Evolutionary conservation across 352 stramenopile species (phyloP).

Genomic region (Thalassiosira livingstoniorum): DNA sequence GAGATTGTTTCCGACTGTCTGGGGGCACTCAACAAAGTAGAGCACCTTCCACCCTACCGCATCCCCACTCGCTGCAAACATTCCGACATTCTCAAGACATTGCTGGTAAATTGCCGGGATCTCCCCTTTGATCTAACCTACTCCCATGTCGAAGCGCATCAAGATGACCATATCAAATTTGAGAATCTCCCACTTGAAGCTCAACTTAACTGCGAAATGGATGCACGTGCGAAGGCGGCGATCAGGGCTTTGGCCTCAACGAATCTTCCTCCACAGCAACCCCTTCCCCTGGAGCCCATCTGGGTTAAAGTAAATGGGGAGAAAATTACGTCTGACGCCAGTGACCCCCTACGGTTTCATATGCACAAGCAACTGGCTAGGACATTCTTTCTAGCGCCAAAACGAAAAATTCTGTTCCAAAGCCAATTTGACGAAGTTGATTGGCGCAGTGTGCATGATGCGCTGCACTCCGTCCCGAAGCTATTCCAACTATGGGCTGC

Average conservation of each 20-base stretch:
- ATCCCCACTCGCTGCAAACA: slow-evolving; percentile 12
- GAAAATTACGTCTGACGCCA: slow-evolving; percentile 19
- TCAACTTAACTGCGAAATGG: slow-evolving; percentile 23
- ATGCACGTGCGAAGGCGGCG: slow-evolving; percentile 1
- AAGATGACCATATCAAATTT: slow-evolving; percentile 19
- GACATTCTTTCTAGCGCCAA: no score
- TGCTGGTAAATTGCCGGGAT: slow-evolving; percentile 6
- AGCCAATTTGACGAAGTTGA: no score
- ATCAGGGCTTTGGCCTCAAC: neutral
- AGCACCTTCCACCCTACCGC: neutral
- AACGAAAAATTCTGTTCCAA: no score
- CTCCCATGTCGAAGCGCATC: slow-evolving; percentile 18
- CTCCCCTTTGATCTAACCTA: slow-evolving; percentile 2
- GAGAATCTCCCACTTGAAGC: neutral
- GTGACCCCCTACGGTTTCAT: neutral
- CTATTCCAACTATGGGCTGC: no score
- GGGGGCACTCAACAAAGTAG: neutral
- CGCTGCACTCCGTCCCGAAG: no score
- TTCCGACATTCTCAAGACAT: slow-evolving; percentile 21
- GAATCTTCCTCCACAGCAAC: neutral
- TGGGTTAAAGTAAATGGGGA: neutral
- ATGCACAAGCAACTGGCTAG: no score
- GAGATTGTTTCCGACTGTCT: neutral
- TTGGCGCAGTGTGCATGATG: no score
- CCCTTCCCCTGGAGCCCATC: slow-evolving; percentile 20